These are phyloP conservation scores for Tarenaya hassleriana DNA, from an alignment of 345 rosid genomes.

Conservation along the genomic window DNA sequence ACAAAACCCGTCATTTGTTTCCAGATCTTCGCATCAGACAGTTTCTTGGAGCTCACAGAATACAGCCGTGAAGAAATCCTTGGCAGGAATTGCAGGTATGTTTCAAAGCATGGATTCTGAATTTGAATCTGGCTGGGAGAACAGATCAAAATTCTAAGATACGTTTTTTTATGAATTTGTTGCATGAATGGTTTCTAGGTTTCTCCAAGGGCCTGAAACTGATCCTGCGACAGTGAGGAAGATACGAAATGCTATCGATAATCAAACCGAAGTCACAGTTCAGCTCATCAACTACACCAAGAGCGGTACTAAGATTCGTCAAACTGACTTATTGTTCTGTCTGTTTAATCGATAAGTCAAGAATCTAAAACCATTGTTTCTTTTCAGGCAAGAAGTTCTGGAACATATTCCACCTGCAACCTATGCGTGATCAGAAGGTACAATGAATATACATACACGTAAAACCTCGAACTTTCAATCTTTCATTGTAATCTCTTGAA, in stretches of 20 bases:
- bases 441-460: slow-evolving; percentile 1
- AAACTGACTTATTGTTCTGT: too few species aligned
- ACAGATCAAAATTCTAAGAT: neutral
- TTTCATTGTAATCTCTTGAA: neutral
- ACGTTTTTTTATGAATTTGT: neutral
- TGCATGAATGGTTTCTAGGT: slow-evolving; percentile 35
- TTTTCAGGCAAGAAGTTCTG: slow-evolving; percentile 91
- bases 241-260: slow-evolving; percentile 82
- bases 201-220: slow-evolving; percentile 97
- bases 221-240: slow-evolving; percentile 86
- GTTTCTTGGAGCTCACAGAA: slow-evolving; percentile 95
- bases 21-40: slow-evolving; percentile 96
- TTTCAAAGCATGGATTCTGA: neutral
- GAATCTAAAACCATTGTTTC: neutral
- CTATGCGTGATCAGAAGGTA: slow-evolving; percentile 99
- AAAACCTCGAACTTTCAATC: neutral
- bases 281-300: slow-evolving; percentile 93
- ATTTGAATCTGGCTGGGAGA: neutral
- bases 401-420: slow-evolving; percentile 96
- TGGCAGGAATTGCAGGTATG: slow-evolving; percentile 92
- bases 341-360: neutral
- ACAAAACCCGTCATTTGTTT: slow-evolving; percentile 12
- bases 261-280: slow-evolving; percentile 81
- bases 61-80: slow-evolving; percentile 95
- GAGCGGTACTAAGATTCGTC: slow-evolving; percentile 46